phyloP scores from a whole-genome alignment of 306 rosid genomes.

The Dalbergia oliveri region DNA sequence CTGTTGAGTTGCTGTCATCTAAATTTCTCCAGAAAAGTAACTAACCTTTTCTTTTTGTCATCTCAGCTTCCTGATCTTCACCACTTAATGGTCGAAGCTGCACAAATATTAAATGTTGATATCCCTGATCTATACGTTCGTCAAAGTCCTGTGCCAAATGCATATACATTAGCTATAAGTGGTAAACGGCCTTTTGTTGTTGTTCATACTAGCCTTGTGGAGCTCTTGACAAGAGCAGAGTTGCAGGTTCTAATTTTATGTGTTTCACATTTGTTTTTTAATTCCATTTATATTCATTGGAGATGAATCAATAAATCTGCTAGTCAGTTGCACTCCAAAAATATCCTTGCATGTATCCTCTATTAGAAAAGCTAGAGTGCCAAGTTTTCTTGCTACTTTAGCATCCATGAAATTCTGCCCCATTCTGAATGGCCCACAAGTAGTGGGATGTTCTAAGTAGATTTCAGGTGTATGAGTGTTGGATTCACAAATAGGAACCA shows the following conservation, averaged over 20 bases:
- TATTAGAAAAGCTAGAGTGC: not conserved
- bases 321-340: not conserved
- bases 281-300: constrained; percentile 20
- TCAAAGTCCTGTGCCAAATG: constrained; percentile 97
- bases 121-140: constrained; percentile 94
- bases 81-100: constrained; percentile 82
- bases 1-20: constrained; percentile 34
- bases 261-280: constrained; percentile 21
- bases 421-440: not conserved
- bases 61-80: constrained; percentile 89
- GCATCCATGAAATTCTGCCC: not conserved
- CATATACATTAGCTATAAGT: constrained; percentile 92
- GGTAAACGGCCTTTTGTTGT: constrained; percentile 95
- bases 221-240: constrained; percentile 85
- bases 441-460: constrained; percentile 24
- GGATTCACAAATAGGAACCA: constrained; percentile 1
- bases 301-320: not conserved
- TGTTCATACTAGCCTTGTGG: constrained; percentile 95
- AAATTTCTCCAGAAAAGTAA: constrained; percentile 31
- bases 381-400: constrained; percentile 4
- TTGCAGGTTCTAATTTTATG: constrained; percentile 72
- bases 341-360: not conserved
- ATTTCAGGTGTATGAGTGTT: constrained; percentile 28
- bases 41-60: constrained; percentile 20
- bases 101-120: constrained; percentile 76